These are phyloP conservation scores for Apiospora koreana DNA, from an alignment of 2,329 filamentous ascomycete genomes.

Conservation along the genomic window DNA sequence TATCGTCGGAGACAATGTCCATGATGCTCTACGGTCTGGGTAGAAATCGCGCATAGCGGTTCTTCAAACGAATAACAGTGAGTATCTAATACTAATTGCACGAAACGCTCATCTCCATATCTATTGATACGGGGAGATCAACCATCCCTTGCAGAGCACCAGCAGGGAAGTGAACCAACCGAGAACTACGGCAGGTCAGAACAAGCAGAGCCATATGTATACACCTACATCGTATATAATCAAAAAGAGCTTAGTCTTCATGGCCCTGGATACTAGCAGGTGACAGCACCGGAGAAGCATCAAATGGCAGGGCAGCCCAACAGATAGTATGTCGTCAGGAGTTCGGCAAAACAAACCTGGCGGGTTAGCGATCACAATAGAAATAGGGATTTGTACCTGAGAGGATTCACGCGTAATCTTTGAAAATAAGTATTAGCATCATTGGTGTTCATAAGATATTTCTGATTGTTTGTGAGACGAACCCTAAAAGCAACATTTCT, in stretches of 20 bases:
- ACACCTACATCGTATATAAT: neutral
- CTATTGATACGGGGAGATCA: neutral
- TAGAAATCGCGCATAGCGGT: neutral
- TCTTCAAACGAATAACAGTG: neutral
- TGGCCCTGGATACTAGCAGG: too few species aligned
- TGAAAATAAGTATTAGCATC: slow-evolving; percentile 28
- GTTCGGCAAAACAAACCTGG: neutral
- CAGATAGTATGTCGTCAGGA: neutral
- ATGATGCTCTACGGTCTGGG: neutral
- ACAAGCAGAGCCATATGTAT: neutral
- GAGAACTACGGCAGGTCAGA: neutral
- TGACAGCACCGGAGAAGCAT: neutral
- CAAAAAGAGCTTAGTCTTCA: neutral
- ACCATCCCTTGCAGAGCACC: neutral
- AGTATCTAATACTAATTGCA: neutral
- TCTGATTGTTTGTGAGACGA: slow-evolving; percentile 36
- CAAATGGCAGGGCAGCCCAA: neutral
- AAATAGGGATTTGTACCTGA: neutral
- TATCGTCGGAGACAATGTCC: neutral
- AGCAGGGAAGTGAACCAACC: neutral
- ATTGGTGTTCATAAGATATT: slow-evolving; percentile 24
- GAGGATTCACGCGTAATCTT: slow-evolving; percentile 17
- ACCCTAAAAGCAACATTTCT: slow-evolving; percentile 28
- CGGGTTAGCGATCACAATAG: neutral
- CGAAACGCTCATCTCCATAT: neutral